Conservation (phyloP, 768 basidiomycete species). For the Sarcomyxa edulis region DNA sequence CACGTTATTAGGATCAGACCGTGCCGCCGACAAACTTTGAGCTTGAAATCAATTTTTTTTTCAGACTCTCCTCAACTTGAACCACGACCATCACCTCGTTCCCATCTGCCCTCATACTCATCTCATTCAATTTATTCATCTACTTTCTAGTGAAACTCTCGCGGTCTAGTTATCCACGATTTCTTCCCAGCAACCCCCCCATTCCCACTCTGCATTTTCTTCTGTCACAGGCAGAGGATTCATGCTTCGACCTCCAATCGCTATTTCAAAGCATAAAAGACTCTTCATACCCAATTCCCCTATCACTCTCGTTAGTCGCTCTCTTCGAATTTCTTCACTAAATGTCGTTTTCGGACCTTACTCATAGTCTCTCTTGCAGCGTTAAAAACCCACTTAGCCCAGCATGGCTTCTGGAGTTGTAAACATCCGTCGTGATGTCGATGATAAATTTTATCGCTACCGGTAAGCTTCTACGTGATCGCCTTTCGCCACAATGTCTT, state of each 20-base stretch:
- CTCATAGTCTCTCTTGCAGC: slow-evolving; percentile 31
- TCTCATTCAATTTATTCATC: slow-evolving; percentile 18
- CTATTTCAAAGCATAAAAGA: slow-evolving; percentile 63
- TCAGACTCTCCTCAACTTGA: no score
- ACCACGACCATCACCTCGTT: slow-evolving; percentile 12
- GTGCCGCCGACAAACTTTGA: slow-evolving; percentile 3
- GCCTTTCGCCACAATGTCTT: neutral
- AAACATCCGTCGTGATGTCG: slow-evolving; percentile 93
- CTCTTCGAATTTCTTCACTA: slow-evolving; percentile 1
- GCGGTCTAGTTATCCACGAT: slow-evolving; percentile 46
- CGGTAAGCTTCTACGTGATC: slow-evolving; percentile 53
- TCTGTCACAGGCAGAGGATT: slow-evolving; percentile 78
- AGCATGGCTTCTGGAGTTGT: slow-evolving; percentile 88
- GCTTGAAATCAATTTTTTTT: no score
- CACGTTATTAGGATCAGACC: slow-evolving; percentile 2
- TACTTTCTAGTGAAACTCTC: no score
- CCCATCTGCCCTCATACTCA: slow-evolving; percentile 7
- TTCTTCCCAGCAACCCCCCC: slow-evolving; percentile 49
- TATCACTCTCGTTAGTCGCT: slow-evolving; percentile 45
- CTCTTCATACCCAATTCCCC: slow-evolving; percentile 42
- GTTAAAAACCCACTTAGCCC: slow-evolving; percentile 51
- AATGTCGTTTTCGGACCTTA: neutral
- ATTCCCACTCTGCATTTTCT: slow-evolving; percentile 37
- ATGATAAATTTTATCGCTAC: slow-evolving; percentile 96
- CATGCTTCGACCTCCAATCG: slow-evolving; percentile 90